Evolutionary conservation across 805 yeast species (phyloP).

Genomic region (Hanseniaspora guilliermondii): DNA sequence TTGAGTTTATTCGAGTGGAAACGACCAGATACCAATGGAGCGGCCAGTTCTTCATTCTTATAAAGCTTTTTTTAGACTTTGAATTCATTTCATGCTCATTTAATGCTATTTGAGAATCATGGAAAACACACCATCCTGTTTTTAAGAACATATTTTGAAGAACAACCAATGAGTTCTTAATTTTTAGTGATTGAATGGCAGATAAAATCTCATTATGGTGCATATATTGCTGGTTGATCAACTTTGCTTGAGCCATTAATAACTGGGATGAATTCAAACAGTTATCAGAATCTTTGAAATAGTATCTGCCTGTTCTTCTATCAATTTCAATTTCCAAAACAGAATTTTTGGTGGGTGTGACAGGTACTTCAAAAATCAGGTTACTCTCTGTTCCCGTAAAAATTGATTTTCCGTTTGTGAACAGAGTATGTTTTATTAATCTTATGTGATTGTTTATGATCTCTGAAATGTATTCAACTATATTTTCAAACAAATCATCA

Average conservation of each 20-base stretch:
- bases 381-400: background rate
- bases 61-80: conserved; percentile 23
- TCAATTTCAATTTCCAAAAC: conserved; percentile 27
- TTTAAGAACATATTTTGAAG: conserved; percentile 27
- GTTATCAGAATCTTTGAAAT: conserved; percentile 23
- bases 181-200: conserved; percentile 23
- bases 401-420: background rate
- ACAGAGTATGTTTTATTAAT: conserved; percentile 23
- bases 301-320: conserved; percentile 25
- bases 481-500: conserved; percentile 24
- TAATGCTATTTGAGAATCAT: conserved; percentile 1
- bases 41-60: conserved; percentile 28
- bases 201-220: conserved; percentile 21
- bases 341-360: conserved; percentile 25
- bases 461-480: conserved; percentile 24
- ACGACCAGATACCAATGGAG: conserved; percentile 27
- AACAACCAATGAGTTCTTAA: conserved; percentile 25
- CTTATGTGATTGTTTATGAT: conserved; percentile 23
- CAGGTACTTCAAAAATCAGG: conserved; percentile 25
- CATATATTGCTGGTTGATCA: conserved; percentile 22
- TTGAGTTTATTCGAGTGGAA: conserved; percentile 24
- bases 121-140: conserved; percentile 25
- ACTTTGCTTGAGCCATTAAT: conserved; percentile 19
- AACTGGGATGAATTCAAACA: conserved; percentile 19
- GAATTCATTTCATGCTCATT: conserved; percentile 1